These are phyloP conservation scores for Silene conica DNA, from an alignment of 148 eudicot genomes.

Conservation along the genomic window DNA sequence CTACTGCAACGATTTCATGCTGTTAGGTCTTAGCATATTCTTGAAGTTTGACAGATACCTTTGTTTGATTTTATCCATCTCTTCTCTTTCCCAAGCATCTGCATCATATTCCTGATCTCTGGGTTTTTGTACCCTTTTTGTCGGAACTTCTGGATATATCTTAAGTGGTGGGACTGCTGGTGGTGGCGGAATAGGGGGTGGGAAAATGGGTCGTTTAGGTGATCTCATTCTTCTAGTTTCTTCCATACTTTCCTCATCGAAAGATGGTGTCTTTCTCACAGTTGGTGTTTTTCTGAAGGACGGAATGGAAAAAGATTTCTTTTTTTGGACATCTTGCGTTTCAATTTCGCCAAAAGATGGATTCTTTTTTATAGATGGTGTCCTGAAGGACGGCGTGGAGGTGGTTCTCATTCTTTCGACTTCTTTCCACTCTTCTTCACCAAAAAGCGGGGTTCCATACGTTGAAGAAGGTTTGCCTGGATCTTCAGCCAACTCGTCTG, in stretches of 20 bases:
- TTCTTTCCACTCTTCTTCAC: constrained; percentile 17
- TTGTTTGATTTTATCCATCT: constrained; percentile 54
- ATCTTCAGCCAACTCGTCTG: constrained; percentile 24
- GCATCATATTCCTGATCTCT: constrained; percentile 38
- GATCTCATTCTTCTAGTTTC: constrained; percentile 19
- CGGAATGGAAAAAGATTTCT: constrained; percentile 14
- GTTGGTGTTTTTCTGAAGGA: constrained; percentile 14
- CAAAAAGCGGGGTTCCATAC: constrained; percentile 2
- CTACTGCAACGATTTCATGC: neutral
- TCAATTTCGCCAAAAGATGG: constrained; percentile 36
- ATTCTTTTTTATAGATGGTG: constrained; percentile 22
- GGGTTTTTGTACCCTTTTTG: constrained; percentile 25
- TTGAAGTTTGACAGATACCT: constrained; percentile 29
- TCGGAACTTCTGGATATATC: constrained; percentile 22
- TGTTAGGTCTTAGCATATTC: too few species aligned
- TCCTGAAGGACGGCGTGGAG: constrained; percentile 11
- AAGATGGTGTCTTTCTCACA: constrained; percentile 13
- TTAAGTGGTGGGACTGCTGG: constrained; percentile 34
- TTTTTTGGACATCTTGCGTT: constrained; percentile 7
- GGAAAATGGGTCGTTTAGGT: constrained; percentile 29
- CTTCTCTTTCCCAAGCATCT: constrained; percentile 66
- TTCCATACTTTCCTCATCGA: constrained; percentile 26
- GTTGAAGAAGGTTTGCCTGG: neutral
- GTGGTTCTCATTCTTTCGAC: constrained; percentile 9
- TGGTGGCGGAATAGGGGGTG: constrained; percentile 32